Conservation (phyloP, 176 grass and related monocot genomes). For the Puccinellia tenuiflora region DNA sequence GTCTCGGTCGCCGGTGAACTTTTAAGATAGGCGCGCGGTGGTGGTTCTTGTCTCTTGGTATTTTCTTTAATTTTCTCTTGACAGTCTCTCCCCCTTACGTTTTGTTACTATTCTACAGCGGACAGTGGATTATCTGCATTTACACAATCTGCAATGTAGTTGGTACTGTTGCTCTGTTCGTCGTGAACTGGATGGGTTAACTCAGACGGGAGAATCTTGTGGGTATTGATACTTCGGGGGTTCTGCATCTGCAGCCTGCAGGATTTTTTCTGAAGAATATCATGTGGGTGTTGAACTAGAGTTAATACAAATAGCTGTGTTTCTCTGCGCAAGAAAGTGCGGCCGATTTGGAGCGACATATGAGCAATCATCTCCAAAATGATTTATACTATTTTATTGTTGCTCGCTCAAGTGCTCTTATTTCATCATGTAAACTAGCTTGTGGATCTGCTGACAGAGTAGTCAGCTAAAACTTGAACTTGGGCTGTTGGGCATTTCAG, state of each 20-base stretch:
- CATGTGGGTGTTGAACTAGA: not conserved
- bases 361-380: not conserved
- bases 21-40: not conserved
- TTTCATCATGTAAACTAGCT: not conserved
- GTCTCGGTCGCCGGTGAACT: slow-evolving; percentile 1
- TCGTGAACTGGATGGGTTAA: too few relatives aligned
- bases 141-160: too few relatives aligned
- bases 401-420: not conserved
- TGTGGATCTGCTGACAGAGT: not conserved
- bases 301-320: not conserved
- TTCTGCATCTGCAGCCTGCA: not conserved
- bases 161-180: too few relatives aligned
- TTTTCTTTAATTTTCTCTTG: not conserved
- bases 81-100: not conserved
- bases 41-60: not conserved
- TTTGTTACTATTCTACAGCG: not conserved
- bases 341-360: not conserved
- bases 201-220: too few relatives aligned
- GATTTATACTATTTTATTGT: not conserved
- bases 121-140: too few relatives aligned
- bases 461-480: not conserved
- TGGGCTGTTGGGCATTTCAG: not conserved
- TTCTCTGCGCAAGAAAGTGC: not conserved
- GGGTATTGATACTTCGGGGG: too few relatives aligned
- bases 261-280: not conserved